Conservation (phyloP, 192 early-diverging fungal species). For the Coemansia sp. region DNA sequence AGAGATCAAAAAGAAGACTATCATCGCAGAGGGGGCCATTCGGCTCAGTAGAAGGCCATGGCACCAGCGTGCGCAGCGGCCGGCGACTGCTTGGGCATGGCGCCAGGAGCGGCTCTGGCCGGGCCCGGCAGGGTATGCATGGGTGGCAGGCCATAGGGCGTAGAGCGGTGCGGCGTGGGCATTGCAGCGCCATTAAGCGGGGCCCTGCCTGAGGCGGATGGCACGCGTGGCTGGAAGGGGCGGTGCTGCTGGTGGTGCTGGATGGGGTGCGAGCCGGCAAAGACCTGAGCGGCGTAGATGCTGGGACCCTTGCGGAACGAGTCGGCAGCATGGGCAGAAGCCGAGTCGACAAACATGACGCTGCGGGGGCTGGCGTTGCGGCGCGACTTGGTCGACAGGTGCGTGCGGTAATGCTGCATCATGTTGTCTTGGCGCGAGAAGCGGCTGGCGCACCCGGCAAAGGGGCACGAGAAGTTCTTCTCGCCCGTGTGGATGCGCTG, state of each 20-base stretch:
- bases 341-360: conserved; percentile 38
- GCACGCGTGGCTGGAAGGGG: conserved; percentile 20
- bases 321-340: conserved; percentile 13
- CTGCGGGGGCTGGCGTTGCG: conserved; percentile 31
- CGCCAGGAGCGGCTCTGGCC: conserved; percentile 8
- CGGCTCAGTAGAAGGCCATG: conserved; percentile 33
- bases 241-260: conserved; percentile 41
- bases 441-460: conserved; percentile 69
- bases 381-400: conserved; percentile 71
- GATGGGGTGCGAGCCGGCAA: conserved; percentile 37
- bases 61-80: conserved; percentile 27
- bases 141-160: conserved; percentile 37
- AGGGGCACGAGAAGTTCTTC: conserved; percentile 73
- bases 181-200: conserved; percentile 4
- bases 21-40: neutral
- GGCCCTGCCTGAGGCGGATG: conserved; percentile 18
- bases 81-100: conserved; percentile 45
- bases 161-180: too few species aligned
- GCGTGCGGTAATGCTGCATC: conserved; percentile 87
- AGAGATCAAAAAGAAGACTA: conserved; percentile 7
- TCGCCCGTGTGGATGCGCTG: conserved; percentile 84
- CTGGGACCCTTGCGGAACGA: conserved; percentile 29
- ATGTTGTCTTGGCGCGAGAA: conserved; percentile 87
- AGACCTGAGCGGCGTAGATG: conserved; percentile 38
- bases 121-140: conserved; percentile 31